Evolutionary conservation across 495 filamentous ascomycete species (phyloP), one percentile per base, ranked within the genome.

Genomic region (Mytilinidion resinicola): DNA sequence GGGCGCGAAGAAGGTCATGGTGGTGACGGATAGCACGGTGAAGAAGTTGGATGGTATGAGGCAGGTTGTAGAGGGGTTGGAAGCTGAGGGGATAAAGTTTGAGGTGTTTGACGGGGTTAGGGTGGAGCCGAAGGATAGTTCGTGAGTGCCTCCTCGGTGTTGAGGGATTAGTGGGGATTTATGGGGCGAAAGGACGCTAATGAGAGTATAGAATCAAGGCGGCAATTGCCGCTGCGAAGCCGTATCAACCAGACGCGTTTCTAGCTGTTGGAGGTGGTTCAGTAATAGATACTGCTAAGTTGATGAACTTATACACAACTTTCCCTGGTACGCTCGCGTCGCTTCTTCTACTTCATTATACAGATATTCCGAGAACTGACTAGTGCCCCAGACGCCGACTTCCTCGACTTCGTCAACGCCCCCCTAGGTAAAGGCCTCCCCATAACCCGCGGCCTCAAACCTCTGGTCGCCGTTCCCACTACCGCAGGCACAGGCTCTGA

Each of bases 371-470:
- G 6, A 46, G 11, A 19, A 20, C 64, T 64, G 34, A 67, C 51
- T 7, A 7, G 11, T 19, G 9, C 3, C 53, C 42, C 39, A 70
- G 83, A 95, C 6, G 90, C 91, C 21, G 86, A 91, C 57, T 96
- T 98, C 68, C 74, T 97, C 12, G 93, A 97, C 75, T 97, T 98
- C 67, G 93, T 98, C 70, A 97, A 97, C 69, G 92, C 92, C 1
- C 93, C 93, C 0, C 76, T 98, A 1, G 93, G 93, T 51, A 89
- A 86, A 61, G 95, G 95, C 9, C 77, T 82, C 36, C 95, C 93
- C 1, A 87, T 97, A 56, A 83, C 82, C 38, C 84, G 83, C 59
- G 78, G 83, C n/a, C 79, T 97, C 1, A 82, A 77, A 53, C 93
- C 93, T 1, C 79, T 98, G 5, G 84, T 98, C 50, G 95, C 93